Evolutionary conservation across 2,329 filamentous ascomycete genomes (phyloP), one percentile per base, ranked within the genome.

Genomic region (Fusarium equiseti): DNA sequence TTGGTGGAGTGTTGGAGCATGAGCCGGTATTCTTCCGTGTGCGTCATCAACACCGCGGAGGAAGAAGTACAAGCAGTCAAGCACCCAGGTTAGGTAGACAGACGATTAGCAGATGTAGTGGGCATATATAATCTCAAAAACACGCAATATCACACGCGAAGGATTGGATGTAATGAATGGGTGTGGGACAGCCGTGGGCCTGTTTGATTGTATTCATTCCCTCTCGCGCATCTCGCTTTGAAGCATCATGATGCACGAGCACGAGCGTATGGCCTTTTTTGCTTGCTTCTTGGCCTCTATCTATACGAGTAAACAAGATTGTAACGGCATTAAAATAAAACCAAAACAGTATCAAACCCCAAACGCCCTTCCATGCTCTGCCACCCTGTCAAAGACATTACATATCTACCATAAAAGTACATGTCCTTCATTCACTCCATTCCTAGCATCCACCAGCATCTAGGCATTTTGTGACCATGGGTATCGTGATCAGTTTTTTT

Each of bases 361-460:
- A 66, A 73, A 76, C 74, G 73, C 74, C 74, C 73, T 70, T 72
- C 61, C 73, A 76, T 74, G 72, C 70, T 75, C 73, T 74, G 65
- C 64, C 71, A 74, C 70, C 66, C 54, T 68, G 44, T 67, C 70
- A 73, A 69, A 74, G 68, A 74, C 74, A 76, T 75, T 71, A 72
- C 40, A 73, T 73, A 67, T 62, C 59, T 63, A 55, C 70, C 71
- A 58, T 76, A 76, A 63, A 74, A 76, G 73, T 76, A 76, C 74
- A 76, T 75, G 66, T 69, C 66, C 66, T 68, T 76, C 73, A 43
- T 76, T 66, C 65, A 67, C 57, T 59, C 71, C 59, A 46, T 61
- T 54, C 55, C 59, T 53, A 46, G 53, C 59, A 42, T 63, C 56
- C 65, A 56, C 48, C 32, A 35, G 27, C 22, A 46, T 42, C 62